Evolutionary conservation across 2,329 filamentous ascomycete genomes (phyloP).

Genomic region (Fusarium kyushuense): DNA sequence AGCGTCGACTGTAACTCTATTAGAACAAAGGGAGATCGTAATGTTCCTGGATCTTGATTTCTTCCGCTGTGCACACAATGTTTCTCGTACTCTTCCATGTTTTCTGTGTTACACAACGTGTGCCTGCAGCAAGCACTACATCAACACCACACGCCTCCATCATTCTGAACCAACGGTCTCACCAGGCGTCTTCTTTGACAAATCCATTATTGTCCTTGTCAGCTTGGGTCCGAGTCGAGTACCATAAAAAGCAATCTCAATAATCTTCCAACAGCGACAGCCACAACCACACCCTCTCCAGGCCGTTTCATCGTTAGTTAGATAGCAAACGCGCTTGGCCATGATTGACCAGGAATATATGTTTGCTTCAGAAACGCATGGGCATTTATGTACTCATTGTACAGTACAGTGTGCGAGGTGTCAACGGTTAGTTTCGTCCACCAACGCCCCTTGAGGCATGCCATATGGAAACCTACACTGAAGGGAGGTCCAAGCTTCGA

Average conservation of each 20-base stretch:
- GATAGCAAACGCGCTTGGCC: slow-evolving; percentile 25
- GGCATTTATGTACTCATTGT: slow-evolving; percentile 13
- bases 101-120: slow-evolving; percentile 23
- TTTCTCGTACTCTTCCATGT: slow-evolving; percentile 7
- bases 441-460: slow-evolving; percentile 19
- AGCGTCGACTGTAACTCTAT: background rate
- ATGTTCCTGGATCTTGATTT: slow-evolving; percentile 13
- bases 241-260: slow-evolving; percentile 12
- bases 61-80: slow-evolving; percentile 2
- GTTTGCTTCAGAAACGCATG: slow-evolving; percentile 29
- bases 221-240: background rate
- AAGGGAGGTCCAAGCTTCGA: slow-evolving; percentile 32
- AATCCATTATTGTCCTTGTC: background rate
- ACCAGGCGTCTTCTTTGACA: background rate
- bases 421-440: slow-evolving; percentile 13
- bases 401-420: slow-evolving; percentile 44
- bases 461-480: slow-evolving; percentile 30
- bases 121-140: slow-evolving; percentile 23
- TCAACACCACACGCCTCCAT: slow-evolving; percentile 20
- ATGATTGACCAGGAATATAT: slow-evolving; percentile 9
- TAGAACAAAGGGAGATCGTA: slow-evolving; percentile 12
- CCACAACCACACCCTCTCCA: slow-evolving; percentile 15
- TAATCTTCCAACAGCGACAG: background rate
- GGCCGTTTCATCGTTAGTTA: slow-evolving; percentile 13
- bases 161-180: slow-evolving; percentile 13